Base-by-base conservation (phyloP, 805 yeast species). In the Torulaspora franciscae region DNA sequence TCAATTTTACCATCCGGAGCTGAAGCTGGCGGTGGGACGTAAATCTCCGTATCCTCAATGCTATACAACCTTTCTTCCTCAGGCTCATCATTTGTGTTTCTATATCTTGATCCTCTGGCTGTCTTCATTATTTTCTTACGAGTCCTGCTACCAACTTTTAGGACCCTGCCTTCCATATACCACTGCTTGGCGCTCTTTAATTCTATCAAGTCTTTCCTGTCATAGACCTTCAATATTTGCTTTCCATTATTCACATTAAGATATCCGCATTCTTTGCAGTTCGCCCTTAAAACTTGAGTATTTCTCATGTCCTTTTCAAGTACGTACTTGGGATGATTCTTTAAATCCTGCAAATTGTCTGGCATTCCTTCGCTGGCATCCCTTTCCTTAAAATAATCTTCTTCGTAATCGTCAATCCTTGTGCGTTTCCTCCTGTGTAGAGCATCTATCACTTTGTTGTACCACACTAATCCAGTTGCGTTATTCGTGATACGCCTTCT, bases 341-440 rank as follows among this genome's bases (percentile, higher is more conserved):
- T 81, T 61, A 90, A 86, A 53, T 89, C 97, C 41, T 80, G 83
- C 22, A 88, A 68, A 55, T 79, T 85, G 44, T 81, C 80, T 0
- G 99, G 99, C 75, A 91, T 81, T 0, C 95, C 96, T 58, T 93
- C 98, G 24, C 74, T 70, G 13, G 77, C 66, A 36, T 85, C 83
- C 43, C 85, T 70, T 40, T 78, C 45, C 6, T 45, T 41, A 44
- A 65, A 61, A 49, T 61, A 65, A 15, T 52, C 56, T 33, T 63
- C 68, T 40, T 65, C 66, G 30, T 56, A 72, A 23, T 68, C 68
- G 45, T 66, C 69, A 22, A 57, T 64, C 37, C 54, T 64, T 10
- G 58, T 62, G 22, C 57, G 46, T 30, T 52, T 62, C 17, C 66
- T 51, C 22, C 46, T 45, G 30, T 58, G 58, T 8, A 68, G 34